Evolutionary conservation across 192 early-diverging fungal species (phyloP).

Genomic region (Coemansia sp.): DNA sequence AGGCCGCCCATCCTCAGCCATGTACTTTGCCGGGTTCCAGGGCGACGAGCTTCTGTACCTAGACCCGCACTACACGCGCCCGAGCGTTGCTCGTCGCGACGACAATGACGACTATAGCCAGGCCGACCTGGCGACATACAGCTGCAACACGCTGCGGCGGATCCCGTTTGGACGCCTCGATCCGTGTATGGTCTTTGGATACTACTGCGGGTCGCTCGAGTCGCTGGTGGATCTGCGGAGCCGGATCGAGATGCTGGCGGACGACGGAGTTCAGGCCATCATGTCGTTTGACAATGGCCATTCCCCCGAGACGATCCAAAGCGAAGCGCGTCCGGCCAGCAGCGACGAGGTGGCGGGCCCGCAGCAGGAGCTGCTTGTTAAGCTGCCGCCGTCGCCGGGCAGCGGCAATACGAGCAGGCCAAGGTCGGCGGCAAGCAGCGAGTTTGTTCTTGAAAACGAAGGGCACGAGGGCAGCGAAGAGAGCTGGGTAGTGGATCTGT

Average conservation of each 20-base stretch:
- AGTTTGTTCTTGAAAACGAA: conserved; percentile 24
- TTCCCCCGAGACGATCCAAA: conserved; percentile 7
- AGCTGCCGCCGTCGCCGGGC: background rate
- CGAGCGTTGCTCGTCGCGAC: conserved; percentile 35
- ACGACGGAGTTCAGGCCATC: conserved; percentile 35
- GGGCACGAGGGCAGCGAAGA: conserved; percentile 34
- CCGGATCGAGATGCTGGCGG: conserved; percentile 31
- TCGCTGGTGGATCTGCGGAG: conserved; percentile 37
- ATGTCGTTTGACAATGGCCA: conserved; percentile 37
- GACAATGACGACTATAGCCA: conserved; percentile 10
- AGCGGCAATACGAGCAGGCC: background rate
- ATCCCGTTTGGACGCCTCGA: conserved; percentile 75
- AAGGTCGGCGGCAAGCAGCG: conserved; percentile 8
- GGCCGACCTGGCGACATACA: conserved; percentile 73
- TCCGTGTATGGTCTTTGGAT: conserved; percentile 91
- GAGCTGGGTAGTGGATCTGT: conserved; percentile 37
- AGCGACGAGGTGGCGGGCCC: background rate
- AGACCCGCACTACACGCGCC: conserved; percentile 87
- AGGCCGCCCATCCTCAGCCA: conserved; percentile 88
- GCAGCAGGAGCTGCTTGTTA: conserved; percentile 4
- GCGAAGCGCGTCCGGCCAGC: background rate
- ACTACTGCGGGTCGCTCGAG: conserved; percentile 51
- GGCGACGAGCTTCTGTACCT: conserved; percentile 75
- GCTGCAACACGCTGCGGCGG: conserved; percentile 69
- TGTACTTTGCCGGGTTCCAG: conserved; percentile 88